These are phyloP conservation scores for Gossypium gossypioides DNA, from an alignment of 441 rosid genomes.

Conservation along the genomic window DNA sequence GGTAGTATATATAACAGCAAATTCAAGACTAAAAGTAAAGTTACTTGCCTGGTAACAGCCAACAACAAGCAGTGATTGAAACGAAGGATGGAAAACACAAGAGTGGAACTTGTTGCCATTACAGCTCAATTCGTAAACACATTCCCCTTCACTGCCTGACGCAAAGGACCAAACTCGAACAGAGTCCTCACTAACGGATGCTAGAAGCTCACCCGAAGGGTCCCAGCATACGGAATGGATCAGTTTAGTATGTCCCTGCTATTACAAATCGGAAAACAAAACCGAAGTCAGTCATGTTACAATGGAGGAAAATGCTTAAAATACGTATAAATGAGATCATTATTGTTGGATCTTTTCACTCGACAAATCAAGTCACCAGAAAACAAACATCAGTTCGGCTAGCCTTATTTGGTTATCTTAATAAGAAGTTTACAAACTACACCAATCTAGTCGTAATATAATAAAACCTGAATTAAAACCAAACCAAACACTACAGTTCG, in stretches of 20 bases:
- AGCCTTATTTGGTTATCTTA: neutral
- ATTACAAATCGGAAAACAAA: constrained; percentile 1
- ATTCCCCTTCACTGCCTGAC: constrained; percentile 63
- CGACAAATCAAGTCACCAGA: neutral
- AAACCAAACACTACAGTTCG: too few relatives aligned
- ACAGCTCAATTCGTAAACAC: constrained; percentile 67
- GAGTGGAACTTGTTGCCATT: constrained; percentile 74
- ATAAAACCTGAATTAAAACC: too few relatives aligned
- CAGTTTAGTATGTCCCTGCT: constrained; percentile 67
- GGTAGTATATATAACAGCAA: neutral
- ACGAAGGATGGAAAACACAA: constrained; percentile 74
- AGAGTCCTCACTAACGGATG: constrained; percentile 80
- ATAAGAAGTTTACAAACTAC: neutral
- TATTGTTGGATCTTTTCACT: neutral
- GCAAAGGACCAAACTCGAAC: constrained; percentile 86
- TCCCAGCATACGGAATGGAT: constrained; percentile 85
- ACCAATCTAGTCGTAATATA: neutral
- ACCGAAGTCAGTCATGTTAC: neutral
- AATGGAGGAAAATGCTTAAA: neutral
- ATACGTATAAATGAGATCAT: too few relatives aligned
- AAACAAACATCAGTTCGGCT: neutral
- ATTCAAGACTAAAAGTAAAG: neutral
- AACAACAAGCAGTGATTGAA: constrained; percentile 62
- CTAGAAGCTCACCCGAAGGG: constrained; percentile 69
- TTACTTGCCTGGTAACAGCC: constrained; percentile 79